phyloP scores from a whole-genome alignment of 2,329 filamentous ascomycete species.

The Sporothrix protearum region DNA sequence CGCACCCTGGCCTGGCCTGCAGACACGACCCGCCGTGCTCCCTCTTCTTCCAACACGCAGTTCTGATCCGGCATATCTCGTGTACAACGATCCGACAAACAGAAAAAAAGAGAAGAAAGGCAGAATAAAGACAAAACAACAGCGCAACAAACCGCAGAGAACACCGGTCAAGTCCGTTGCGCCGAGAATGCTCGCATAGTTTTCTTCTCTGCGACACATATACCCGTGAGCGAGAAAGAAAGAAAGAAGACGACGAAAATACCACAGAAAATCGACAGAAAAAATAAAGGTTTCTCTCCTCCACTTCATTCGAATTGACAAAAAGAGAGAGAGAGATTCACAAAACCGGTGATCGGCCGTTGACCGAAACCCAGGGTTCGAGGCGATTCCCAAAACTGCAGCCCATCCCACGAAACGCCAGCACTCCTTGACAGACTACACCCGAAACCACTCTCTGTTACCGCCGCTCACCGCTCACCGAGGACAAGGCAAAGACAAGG shows the following conservation, averaged over 20 bases:
- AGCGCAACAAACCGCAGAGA: conserved; percentile 2
- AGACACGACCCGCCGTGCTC: conserved; percentile 13
- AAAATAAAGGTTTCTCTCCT: background rate
- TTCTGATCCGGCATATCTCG: background rate
- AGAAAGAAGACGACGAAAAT: background rate
- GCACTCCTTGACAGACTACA: background rate
- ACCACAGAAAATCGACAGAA: background rate
- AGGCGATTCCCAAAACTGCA: background rate
- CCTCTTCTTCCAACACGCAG: background rate
- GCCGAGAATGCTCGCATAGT: background rate
- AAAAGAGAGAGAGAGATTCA: background rate
- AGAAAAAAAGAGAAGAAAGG: background rate
- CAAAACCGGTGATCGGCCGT: background rate
- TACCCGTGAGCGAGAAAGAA: background rate
- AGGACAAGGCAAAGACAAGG: background rate
- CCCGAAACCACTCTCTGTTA: background rate
- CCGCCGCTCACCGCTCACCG: background rate
- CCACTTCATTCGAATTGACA: background rate
- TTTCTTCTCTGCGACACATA: background rate
- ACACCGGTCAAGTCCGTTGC: conserved; percentile 13
- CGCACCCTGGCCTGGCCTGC: background rate
- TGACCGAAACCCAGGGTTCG: background rate
- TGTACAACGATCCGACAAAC: conserved; percentile 7
- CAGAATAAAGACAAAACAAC: background rate
- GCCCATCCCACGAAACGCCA: background rate